Percentiles rank a stretch among this genome's conserved stretches.
phyloP scores from a whole-genome alignment of 148 eudicot genomes.

The Vaccinium corymbosum region DNA sequence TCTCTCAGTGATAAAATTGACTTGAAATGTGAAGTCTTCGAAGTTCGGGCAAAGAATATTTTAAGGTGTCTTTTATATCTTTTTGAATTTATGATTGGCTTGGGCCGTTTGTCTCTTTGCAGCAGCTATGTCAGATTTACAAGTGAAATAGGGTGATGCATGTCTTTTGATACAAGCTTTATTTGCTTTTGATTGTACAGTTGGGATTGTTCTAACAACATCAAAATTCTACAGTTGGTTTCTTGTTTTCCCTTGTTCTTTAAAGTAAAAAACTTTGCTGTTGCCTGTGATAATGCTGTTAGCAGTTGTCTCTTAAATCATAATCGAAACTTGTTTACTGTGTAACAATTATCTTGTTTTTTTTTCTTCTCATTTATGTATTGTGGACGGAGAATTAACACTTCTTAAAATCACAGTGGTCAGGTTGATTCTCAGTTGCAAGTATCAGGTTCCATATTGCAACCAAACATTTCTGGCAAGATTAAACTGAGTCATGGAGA shows the following conservation, averaged over 20 bases:
- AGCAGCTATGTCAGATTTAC: not conserved
- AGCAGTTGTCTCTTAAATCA: not conserved
- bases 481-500: conserved; percentile 94
- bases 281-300: not conserved
- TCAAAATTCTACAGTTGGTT: not conserved
- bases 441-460: conserved; percentile 84
- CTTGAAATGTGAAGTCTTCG: conserved; percentile 88
- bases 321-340: not conserved
- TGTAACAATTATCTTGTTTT: not conserved
- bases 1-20: conserved; percentile 89
- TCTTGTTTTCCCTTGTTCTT: not conserved
- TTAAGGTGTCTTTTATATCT: conserved; percentile 49
- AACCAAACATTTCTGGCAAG: conserved; percentile 95
- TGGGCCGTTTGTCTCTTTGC: not conserved
- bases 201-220: not conserved
- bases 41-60: conserved; percentile 86
- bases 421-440: conserved; percentile 97
- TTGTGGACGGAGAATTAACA: conserved; percentile 25
- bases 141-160: not conserved
- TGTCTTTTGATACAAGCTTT: not conserved
- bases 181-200: not conserved
- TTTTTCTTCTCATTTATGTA: not conserved
- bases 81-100: not conserved
- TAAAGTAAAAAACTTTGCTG: conserved; percentile 1
- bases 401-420: conserved; percentile 54